Evolutionary conservation across 106 monocot species (phyloP).

Genomic region (Cymbidium sinense): DNA sequence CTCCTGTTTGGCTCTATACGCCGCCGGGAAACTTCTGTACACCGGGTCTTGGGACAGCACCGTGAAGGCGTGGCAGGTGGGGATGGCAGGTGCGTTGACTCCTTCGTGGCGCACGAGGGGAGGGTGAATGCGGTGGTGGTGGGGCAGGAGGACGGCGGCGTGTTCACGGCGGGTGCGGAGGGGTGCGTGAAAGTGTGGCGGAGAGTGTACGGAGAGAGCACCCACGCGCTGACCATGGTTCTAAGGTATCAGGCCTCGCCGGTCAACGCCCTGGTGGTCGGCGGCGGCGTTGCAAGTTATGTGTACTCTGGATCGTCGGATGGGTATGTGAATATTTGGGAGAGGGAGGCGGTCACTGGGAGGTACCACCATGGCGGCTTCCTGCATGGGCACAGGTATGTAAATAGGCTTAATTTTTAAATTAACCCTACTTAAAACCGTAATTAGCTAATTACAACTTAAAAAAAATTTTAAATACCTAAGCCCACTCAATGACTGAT

Average conservation of each 20-base stretch:
- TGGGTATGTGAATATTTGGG: no score
- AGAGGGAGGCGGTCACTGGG: no score
- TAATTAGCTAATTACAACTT: no score
- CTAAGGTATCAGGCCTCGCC: no score
- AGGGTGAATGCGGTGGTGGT: constrained; percentile 30
- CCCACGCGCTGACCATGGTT: constrained; percentile 21
- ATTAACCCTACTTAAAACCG: no score
- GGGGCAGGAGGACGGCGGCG: constrained; percentile 32
- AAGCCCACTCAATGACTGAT: no score
- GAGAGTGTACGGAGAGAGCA: constrained; percentile 22
- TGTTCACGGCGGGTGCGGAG: constrained; percentile 37
- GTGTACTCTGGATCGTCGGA: no score
- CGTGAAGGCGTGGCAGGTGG: constrained; percentile 41
- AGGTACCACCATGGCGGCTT: background rate
- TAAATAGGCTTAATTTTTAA: no score
- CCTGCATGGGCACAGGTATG: no score
- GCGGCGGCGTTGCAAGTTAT: background rate
- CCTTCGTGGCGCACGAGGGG: constrained; percentile 40
- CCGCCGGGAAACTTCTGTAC: constrained; percentile 32
- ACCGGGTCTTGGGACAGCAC: constrained; percentile 37
- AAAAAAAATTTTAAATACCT: no score
- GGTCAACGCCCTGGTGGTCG: constrained; percentile 30
- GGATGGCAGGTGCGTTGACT: constrained; percentile 21
- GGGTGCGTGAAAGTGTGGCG: constrained; percentile 46
- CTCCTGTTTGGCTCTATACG: constrained; percentile 28